Evolutionary conservation across 768 basidiomycete genomes (phyloP), one percentile per base, ranked within the genome.

Genomic region (Daedaleopsis sinensis): DNA sequence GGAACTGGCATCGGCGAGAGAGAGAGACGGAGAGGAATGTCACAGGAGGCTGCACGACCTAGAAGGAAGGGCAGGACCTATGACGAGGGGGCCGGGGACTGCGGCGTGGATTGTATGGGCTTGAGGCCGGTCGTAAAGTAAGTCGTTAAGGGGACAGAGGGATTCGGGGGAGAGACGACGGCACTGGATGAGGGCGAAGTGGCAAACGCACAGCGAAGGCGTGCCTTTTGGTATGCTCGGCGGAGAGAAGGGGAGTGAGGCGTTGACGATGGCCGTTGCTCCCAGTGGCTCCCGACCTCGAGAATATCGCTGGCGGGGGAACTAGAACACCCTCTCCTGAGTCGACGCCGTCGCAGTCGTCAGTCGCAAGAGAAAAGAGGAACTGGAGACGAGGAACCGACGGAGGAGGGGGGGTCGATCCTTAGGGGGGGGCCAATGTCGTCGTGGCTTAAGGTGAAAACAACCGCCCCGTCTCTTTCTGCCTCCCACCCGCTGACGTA

Each of bases 181-280:
- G 66, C 71, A 65, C 58, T 67, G 61, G 68, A 70, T 70, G 65
- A 65, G 65, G 67, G 68, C 61, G 70, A 58, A 64, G 72, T 84
- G 91, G 90, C 90, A 80, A 81, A 93, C 91, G 91, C 91, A 82
- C 91, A 92, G 81, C 88, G 82, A 93, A 93, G 91, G 91, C 91
- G 91, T 82, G 90, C 90, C 90, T 92, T 92, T 93, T 92, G 71
- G 59, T 65, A 70, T 65, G 67, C 58, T 63, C 61, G 53, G 54
- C 52, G 59, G 60, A 55, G 60, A 58, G 59, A 68, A 42, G 50
- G 58, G 52, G 61, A 64, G 64, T 61, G 57, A 53, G 65, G 64
- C 65, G 59, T 42, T 65, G 64, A 59, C 65, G 55, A 58, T 63
- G 61, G 55, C 64, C 53, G 61, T 52, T 46, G 61, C 64, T 58